Conservation (phyloP, 1,284 basidiomycete genomes). For the Xanthoconium separans region DNA sequence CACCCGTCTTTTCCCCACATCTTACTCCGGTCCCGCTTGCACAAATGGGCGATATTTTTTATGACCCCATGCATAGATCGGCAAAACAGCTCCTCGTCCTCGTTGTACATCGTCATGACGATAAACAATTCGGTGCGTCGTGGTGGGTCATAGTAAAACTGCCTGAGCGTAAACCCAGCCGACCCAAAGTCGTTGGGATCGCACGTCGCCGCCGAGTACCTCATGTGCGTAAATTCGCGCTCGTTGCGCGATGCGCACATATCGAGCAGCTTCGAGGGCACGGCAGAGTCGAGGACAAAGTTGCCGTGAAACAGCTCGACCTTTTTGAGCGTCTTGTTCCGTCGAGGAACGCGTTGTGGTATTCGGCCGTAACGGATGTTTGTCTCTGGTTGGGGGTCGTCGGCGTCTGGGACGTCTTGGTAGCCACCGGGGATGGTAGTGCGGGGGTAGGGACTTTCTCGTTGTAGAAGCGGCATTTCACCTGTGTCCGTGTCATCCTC, state of each 20-base stretch:
- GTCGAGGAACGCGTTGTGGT: conserved; percentile 80
- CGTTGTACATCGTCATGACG: conserved; percentile 81
- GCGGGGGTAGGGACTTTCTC: conserved; percentile 37
- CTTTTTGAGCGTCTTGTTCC: conserved; percentile 90
- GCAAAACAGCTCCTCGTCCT: conserved; percentile 76
- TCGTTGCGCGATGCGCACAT: conserved; percentile 75
- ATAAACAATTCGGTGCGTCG: conserved; percentile 86
- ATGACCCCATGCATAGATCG: conserved; percentile 92
- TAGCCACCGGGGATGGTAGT: conserved; percentile 45
- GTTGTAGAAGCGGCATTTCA: conserved; percentile 62
- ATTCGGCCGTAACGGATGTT: conserved; percentile 83
- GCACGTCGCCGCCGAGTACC: conserved; percentile 91
- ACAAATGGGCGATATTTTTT: conserved; percentile 83
- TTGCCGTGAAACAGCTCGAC: conserved; percentile 91
- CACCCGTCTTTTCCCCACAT: conserved; percentile 97
- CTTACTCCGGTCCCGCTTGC: conserved; percentile 79
- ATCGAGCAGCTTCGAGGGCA: conserved; percentile 82
- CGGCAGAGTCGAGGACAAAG: conserved; percentile 83
- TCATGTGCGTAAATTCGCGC: conserved; percentile 93
- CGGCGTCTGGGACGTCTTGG: conserved; percentile 37
- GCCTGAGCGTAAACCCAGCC: conserved; percentile 79
- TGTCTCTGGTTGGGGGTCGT: conserved; percentile 41
- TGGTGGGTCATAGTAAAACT: conserved; percentile 79
- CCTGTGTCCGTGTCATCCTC: conserved; percentile 46
- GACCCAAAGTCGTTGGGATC: conserved; percentile 88